These are phyloP conservation scores for Pleurotus ostreatus DNA, from an alignment of 768 basidiomycete species.

Conservation along the genomic window DNA sequence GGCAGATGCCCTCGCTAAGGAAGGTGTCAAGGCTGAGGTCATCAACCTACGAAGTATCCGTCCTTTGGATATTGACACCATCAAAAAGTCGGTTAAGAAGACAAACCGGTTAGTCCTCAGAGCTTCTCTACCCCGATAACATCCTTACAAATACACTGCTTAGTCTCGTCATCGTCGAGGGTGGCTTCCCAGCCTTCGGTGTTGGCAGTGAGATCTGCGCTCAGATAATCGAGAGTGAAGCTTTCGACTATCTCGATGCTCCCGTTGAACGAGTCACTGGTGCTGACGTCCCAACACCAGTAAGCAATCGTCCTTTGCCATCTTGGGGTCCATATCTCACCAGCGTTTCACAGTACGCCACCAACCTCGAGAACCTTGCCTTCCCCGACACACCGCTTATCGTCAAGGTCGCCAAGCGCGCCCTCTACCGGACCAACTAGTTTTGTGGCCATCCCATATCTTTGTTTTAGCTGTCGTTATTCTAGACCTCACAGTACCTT, in stretches of 20 bases:
- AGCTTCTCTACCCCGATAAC: neutral
- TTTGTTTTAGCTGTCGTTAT: slow-evolving; percentile 7
- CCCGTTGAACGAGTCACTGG: slow-evolving; percentile 98
- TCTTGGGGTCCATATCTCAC: neutral
- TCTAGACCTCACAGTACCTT: neutral
- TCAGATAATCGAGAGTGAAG: slow-evolving; percentile 95
- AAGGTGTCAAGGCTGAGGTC: slow-evolving; percentile 96
- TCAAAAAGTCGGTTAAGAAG: slow-evolving; percentile 97
- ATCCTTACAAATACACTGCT: slow-evolving; percentile 7
- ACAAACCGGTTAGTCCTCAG: slow-evolving; percentile 72
- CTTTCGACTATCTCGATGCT: slow-evolving; percentile 97
- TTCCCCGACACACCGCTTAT: slow-evolving; percentile 94
- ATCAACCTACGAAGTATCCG: slow-evolving; percentile 96
- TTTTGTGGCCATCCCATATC: slow-evolving; percentile 9
- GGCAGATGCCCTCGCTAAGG: slow-evolving; percentile 88
- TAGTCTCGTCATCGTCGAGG: slow-evolving; percentile 91
- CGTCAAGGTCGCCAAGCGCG: slow-evolving; percentile 92
- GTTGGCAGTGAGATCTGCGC: slow-evolving; percentile 99
- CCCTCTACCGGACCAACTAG: slow-evolving; percentile 86
- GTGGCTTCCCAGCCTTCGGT: slow-evolving; percentile 98
- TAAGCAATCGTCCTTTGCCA: slow-evolving; percentile 31
- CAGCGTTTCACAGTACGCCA: slow-evolving; percentile 65
- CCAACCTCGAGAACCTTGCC: slow-evolving; percentile 81
- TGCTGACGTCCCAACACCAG: slow-evolving; percentile 96
- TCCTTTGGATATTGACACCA: slow-evolving; percentile 96